Evolutionary conservation across 1,139 yeast genomes (phyloP).

Genomic region (Yarrowia galli): DNA sequence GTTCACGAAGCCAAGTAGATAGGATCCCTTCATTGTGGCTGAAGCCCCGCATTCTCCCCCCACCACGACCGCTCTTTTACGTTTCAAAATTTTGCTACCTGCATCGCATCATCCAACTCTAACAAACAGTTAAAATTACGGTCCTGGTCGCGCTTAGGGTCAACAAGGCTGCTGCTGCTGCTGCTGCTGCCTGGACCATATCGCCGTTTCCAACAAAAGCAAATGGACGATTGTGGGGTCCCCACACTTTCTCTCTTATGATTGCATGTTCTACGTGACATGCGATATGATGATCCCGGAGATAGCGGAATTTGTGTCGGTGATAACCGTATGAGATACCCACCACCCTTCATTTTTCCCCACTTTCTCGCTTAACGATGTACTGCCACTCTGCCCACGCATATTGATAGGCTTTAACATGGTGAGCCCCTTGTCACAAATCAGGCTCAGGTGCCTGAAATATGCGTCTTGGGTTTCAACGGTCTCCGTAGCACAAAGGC

Average conservation of each 20-base stretch:
- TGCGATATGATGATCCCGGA: neutral
- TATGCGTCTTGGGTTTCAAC: conserved; percentile 13
- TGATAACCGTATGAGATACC: neutral
- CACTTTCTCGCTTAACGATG: conserved; percentile 17
- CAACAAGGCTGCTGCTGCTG: neutral
- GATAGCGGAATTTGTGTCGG: neutral
- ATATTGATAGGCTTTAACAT: conserved; percentile 23
- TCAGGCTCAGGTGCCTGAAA: conserved; percentile 4
- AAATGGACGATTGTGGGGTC: conserved; percentile 2
- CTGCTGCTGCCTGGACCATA: neutral
- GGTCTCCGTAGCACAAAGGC: neutral
- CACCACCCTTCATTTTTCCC: neutral
- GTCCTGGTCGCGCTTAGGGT: neutral
- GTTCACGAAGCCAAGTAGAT: no score
- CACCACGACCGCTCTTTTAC: neutral
- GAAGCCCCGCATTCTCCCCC: neutral
- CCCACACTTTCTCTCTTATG: neutral
- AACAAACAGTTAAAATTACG: conserved; percentile 7
- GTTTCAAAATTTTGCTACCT: conserved; percentile 15
- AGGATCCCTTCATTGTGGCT: neutral
- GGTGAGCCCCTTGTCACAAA: conserved; percentile 33
- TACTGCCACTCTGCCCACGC: neutral
- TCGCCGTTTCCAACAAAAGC: neutral
- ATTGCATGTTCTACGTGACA: neutral
- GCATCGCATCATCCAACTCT: conserved; percentile 21